Conservation (phyloP, 768 basidiomycete genomes). For the Boletus subcaerulescens region DNA sequence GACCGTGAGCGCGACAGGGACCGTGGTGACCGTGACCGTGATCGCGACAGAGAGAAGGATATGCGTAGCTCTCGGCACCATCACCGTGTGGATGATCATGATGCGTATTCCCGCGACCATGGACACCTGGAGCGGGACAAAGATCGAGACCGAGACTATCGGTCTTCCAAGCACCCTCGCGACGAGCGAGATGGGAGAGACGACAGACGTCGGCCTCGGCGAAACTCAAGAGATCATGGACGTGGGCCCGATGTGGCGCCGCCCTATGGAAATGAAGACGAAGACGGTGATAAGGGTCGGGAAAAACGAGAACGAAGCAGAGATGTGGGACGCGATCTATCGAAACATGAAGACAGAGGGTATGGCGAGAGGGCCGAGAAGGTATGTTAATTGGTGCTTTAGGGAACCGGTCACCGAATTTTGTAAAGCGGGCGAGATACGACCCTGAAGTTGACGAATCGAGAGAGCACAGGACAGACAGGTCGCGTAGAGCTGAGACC, state of each 20-base stretch:
- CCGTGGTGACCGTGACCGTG: conserved; percentile 40
- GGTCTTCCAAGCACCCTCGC: conserved; percentile 46
- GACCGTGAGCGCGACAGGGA: conserved; percentile 44
- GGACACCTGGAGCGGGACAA: conserved; percentile 34
- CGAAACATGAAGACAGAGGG: conserved; percentile 44
- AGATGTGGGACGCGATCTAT: conserved; percentile 33
- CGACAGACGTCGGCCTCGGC: conserved; percentile 44
- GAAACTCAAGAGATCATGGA: conserved; percentile 39
- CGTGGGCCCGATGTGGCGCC: conserved; percentile 53
- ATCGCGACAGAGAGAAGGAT: conserved; percentile 43
- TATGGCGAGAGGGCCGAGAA: conserved; percentile 63
- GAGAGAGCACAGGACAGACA: conserved; percentile 40
- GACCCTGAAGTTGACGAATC: conserved; percentile 45
- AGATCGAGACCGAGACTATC: conserved; percentile 40
- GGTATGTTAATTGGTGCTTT: conserved; percentile 36
- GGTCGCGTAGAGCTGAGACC: conserved; percentile 59
- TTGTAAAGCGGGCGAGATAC: conserved; percentile 50
- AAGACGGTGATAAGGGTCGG: conserved; percentile 27
- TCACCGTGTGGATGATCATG: conserved; percentile 35
- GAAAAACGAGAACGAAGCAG: conserved; percentile 51
- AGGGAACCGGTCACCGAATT: conserved; percentile 9
- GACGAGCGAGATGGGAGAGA: conserved; percentile 56
- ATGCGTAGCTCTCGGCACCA: conserved; percentile 33
- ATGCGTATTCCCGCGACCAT: conserved; percentile 33
- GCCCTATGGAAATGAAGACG: conserved; percentile 39